Evolutionary conservation across 2,329 filamentous ascomycete species (phyloP).

Genomic region (Exophiala sp.): DNA sequence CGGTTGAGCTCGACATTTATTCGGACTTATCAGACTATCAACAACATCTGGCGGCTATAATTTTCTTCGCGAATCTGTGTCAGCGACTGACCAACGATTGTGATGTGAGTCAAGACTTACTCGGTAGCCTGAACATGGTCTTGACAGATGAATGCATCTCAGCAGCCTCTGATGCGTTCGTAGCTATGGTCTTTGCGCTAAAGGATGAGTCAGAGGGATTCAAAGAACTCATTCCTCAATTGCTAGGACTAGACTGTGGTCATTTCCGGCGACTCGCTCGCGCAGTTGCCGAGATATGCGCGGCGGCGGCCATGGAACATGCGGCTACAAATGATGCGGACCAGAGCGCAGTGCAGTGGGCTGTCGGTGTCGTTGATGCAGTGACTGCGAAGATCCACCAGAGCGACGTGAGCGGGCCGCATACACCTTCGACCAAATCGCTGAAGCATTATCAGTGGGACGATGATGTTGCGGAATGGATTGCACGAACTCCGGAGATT

Average conservation of each 20-base stretch:
- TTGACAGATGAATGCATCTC: neutral
- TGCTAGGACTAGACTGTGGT: neutral
- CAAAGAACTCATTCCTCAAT: neutral
- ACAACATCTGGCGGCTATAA: constrained; percentile 4
- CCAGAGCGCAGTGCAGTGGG: constrained; percentile 38
- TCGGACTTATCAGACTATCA: constrained; percentile 3
- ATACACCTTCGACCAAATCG: constrained; percentile 16
- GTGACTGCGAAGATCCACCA: neutral
- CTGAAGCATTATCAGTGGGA: constrained; percentile 48
- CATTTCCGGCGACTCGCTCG: neutral
- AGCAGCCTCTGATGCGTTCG: neutral
- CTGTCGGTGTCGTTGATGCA: constrained; percentile 34
- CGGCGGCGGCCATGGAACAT: constrained; percentile 40
- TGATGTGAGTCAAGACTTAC: neutral
- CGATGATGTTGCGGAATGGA: constrained; percentile 57
- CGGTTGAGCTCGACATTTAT: constrained; percentile 3
- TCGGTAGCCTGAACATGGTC: constrained; percentile 5
- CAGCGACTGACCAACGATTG: neutral
- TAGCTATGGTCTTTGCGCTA: neutral
- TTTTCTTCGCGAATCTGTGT: constrained; percentile 10
- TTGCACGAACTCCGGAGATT: constrained; percentile 46
- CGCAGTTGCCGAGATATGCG: constrained; percentile 1
- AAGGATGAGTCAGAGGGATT: neutral
- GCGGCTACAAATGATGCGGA: constrained; percentile 38
- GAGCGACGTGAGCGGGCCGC: constrained; percentile 11